These are phyloP conservation scores for Pseudopithomyces maydicus DNA, from an alignment of 2,329 filamentous ascomycete genomes.

Conservation along the genomic window DNA sequence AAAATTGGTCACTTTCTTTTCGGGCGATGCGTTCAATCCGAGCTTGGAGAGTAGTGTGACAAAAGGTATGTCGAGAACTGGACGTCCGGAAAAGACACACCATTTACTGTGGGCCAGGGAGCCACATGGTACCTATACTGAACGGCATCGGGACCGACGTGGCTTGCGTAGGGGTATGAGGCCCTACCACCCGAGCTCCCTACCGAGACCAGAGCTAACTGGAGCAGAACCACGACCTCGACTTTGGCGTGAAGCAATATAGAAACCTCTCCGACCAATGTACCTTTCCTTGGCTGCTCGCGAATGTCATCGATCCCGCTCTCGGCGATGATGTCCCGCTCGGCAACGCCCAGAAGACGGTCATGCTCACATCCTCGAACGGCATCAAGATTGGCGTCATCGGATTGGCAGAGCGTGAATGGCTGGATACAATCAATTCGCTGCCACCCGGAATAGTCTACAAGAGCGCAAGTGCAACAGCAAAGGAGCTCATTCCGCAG, in stretches of 20 bases:
- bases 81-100: not conserved
- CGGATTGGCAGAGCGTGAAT: constrained; percentile 84
- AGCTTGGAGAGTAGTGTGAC: constrained; percentile 87
- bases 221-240: constrained; percentile 81
- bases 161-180: constrained; percentile 78
- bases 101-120: constrained; percentile 50
- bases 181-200: not conserved
- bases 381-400: constrained; percentile 86
- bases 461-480: constrained; percentile 76
- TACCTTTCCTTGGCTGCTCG: constrained; percentile 86
- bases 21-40: constrained; percentile 90
- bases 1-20: constrained; percentile 78
- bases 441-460: constrained; percentile 83
- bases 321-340: constrained; percentile 76
- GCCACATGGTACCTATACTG: constrained; percentile 86
- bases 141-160: constrained; percentile 78
- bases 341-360: constrained; percentile 74
- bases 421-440: constrained; percentile 86
- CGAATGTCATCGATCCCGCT: constrained; percentile 84
- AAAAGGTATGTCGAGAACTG: constrained; percentile 62
- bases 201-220: constrained; percentile 16
- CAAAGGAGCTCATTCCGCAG: constrained; percentile 73
- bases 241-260: constrained; percentile 87
- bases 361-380: constrained; percentile 79
- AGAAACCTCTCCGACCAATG: constrained; percentile 73